phyloP scores from a whole-genome alignment of 306 rosid genomes.

The Prunus persica region DNA sequence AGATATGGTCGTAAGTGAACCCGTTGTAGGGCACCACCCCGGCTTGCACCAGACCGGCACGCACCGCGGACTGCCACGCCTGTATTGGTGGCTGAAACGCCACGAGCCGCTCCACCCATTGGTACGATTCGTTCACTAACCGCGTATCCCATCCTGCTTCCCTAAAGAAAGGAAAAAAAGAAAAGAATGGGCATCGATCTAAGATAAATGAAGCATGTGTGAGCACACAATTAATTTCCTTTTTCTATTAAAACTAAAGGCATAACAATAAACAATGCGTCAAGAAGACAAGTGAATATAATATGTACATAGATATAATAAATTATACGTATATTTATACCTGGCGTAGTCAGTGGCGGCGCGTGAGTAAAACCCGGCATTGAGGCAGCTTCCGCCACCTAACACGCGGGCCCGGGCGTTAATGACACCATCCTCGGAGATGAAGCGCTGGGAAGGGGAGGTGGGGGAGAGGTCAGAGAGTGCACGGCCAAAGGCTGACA shows the following conservation, averaged over 20 bases:
- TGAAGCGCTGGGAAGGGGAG: slow-evolving; percentile 76
- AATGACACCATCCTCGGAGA: slow-evolving; percentile 80
- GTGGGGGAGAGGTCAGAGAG: slow-evolving; percentile 58
- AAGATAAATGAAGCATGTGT: too few species aligned
- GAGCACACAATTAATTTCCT: too few species aligned
- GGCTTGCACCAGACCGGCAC: slow-evolving; percentile 48
- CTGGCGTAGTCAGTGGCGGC: slow-evolving; percentile 46
- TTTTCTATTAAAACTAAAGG: too few species aligned
- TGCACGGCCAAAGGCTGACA: slow-evolving; percentile 53
- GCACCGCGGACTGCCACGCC: slow-evolving; percentile 66
- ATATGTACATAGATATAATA: neutral
- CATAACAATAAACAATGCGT: neutral
- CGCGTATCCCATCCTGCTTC: slow-evolving; percentile 61
- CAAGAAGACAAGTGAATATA: neutral
- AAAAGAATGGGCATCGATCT: too few species aligned
- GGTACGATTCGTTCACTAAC: slow-evolving; percentile 56
- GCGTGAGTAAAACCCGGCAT: slow-evolving; percentile 80
- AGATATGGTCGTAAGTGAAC: slow-evolving; percentile 70
- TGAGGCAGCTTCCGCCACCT: slow-evolving; percentile 73
- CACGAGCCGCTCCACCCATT: slow-evolving; percentile 72
- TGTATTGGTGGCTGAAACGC: slow-evolving; percentile 53
- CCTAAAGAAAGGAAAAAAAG: slow-evolving; percentile 17
- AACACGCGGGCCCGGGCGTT: slow-evolving; percentile 69
- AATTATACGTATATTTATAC: slow-evolving; percentile 9
- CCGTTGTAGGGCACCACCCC: slow-evolving; percentile 66